phyloP scores from a whole-genome alignment of 257 asterid genomes.

The Ilex asprella region DNA sequence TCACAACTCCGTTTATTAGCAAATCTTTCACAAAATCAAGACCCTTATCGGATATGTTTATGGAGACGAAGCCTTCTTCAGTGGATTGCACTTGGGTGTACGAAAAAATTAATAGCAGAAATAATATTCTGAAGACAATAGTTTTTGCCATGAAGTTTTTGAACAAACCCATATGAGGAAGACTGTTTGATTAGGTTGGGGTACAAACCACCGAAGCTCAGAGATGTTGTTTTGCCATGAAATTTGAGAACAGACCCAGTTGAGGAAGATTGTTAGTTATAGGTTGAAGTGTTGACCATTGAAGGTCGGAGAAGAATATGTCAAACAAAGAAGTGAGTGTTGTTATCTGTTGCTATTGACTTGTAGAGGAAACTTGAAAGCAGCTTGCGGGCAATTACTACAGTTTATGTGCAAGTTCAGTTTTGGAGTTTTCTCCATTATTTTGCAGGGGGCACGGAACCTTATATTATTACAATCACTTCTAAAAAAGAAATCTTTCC shows the following conservation, averaged over 20 bases:
- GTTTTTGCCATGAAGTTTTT: slow-evolving; percentile 31
- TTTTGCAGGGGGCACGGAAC: too few relatives aligned
- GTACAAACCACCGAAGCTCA: too few relatives aligned
- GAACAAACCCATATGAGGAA: slow-evolving; percentile 7
- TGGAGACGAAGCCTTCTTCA: slow-evolving; percentile 49
- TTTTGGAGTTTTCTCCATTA: too few relatives aligned
- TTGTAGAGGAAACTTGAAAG: slow-evolving; percentile 7
- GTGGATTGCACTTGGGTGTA: slow-evolving; percentile 27
- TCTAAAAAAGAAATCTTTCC: too few relatives aligned
- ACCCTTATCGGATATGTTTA: slow-evolving; percentile 62
- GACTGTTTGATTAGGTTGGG: too few relatives aligned
- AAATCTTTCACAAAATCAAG: slow-evolving; percentile 67
- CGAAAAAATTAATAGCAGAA: slow-evolving; percentile 18
- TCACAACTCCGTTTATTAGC: slow-evolving; percentile 46
- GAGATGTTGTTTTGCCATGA: slow-evolving; percentile 23
- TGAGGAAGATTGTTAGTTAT: neutral
- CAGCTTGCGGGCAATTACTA: neutral
- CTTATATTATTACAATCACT: too few relatives aligned
- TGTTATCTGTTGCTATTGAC: too few relatives aligned
- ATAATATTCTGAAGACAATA: slow-evolving; percentile 11
- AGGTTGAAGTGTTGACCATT: neutral
- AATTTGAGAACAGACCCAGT: slow-evolving; percentile 7
- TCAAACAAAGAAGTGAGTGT: too few relatives aligned
- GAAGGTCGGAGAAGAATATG: neutral
- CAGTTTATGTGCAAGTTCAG: too few relatives aligned